Evolutionary conservation across 2,329 filamentous ascomycete genomes (phyloP).

Genomic region (Grosmannia huntii): DNA sequence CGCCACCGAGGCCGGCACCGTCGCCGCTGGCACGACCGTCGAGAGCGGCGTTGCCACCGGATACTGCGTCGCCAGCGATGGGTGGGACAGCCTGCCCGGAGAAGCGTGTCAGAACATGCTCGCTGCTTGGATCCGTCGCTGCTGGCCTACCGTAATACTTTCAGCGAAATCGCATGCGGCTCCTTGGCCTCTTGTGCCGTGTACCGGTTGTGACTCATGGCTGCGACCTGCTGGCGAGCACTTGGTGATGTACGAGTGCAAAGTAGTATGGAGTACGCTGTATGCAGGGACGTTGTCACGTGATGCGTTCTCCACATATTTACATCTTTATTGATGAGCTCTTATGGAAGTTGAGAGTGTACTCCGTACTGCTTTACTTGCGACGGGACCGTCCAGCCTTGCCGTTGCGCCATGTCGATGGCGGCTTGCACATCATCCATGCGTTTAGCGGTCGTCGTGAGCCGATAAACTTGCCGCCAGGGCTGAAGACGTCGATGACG

Average conservation of each 20-base stretch:
- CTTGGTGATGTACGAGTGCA: not conserved
- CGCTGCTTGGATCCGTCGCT: no score
- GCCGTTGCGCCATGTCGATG: constrained; percentile 17
- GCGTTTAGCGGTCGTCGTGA: constrained; percentile 56
- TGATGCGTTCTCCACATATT: no score
- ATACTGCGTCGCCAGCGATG: constrained; percentile 60
- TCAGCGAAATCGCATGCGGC: constrained; percentile 66
- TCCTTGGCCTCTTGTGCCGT: constrained; percentile 53
- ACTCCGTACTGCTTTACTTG: not conserved
- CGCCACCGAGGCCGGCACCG: constrained; percentile 56
- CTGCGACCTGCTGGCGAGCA: no score
- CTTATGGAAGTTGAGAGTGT: not conserved
- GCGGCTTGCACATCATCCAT: constrained; percentile 50
- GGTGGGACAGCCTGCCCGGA: constrained; percentile 54
- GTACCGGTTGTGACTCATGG: constrained; percentile 47
- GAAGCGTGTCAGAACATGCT: not conserved
- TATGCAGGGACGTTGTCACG: no score
- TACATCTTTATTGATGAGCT: not conserved
- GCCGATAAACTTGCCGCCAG: constrained; percentile 69
- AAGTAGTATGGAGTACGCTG: not conserved
- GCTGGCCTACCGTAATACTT: constrained; percentile 50
- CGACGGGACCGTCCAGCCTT: not conserved
- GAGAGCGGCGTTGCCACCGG: constrained; percentile 39
- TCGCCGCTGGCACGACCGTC: constrained; percentile 30
- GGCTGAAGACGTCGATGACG: constrained; percentile 71